Percentiles rank a stretch among this genome's conserved stretches.
Conservation (phyloP, 2,329 filamentous ascomycete genomes). For the Aspergillus cejpii region DNA sequence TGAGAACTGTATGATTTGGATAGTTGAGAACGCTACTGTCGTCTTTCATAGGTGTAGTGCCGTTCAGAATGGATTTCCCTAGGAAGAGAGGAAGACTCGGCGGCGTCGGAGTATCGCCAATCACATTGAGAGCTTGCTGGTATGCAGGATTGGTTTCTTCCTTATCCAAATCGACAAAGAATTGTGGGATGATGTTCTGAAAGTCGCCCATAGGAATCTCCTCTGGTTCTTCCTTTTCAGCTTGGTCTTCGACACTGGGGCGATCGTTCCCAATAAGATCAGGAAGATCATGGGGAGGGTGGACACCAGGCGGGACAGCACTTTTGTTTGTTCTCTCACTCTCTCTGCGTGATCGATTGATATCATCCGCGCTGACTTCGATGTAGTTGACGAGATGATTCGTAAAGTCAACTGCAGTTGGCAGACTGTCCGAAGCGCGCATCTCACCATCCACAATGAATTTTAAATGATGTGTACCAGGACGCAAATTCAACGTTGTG, state of each 20-base stretch:
- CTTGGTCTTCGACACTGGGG: slow-evolving; percentile 40
- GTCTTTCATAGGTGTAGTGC: slow-evolving; percentile 86
- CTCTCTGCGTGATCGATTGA: slow-evolving; percentile 36
- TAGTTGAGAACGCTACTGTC: slow-evolving; percentile 95
- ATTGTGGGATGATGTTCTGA: slow-evolving; percentile 69
- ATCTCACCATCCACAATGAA: slow-evolving; percentile 94
- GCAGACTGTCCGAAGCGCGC: slow-evolving; percentile 77
- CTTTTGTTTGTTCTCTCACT: slow-evolving; percentile 33
- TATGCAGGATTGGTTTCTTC: slow-evolving; percentile 70
- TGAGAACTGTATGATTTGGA: slow-evolving; percentile 94
- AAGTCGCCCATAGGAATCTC: slow-evolving; percentile 57
- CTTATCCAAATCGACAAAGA: slow-evolving; percentile 76
- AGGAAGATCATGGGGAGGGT: slow-evolving; percentile 41
- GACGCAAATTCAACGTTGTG: slow-evolving; percentile 72
- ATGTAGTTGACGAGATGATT: slow-evolving; percentile 99
- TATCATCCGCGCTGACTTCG: slow-evolving; percentile 75
- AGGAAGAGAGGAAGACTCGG: slow-evolving; percentile 85
- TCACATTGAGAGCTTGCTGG: slow-evolving; percentile 65
- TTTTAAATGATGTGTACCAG: slow-evolving; percentile 92
- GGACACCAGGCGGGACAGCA: slow-evolving; percentile 34
- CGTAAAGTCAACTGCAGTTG: slow-evolving; percentile 94
- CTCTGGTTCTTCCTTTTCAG: slow-evolving; percentile 44
- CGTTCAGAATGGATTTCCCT: slow-evolving; percentile 90
- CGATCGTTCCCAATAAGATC: slow-evolving; percentile 27
- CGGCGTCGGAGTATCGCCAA: slow-evolving; percentile 72